Evolutionary conservation across 495 filamentous ascomycete genomes (phyloP).

Genomic region (Penicillium maclennaniae): DNA sequence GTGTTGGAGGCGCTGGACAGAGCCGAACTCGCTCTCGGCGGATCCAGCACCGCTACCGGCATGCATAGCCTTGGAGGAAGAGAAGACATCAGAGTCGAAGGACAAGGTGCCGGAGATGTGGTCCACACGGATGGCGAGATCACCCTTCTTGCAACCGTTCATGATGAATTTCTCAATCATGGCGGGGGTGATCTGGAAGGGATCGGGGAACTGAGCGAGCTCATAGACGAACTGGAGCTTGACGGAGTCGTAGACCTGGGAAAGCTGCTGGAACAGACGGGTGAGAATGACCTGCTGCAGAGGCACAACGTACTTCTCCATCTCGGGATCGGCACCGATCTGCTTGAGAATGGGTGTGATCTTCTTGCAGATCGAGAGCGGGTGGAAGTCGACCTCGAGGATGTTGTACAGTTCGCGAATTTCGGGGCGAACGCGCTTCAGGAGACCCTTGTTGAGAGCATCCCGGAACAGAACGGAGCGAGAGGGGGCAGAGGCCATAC

Average conservation of each 20-base stretch:
- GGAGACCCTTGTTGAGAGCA: constrained; percentile 86
- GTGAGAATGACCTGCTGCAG: constrained; percentile 98
- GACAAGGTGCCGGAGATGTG: constrained; percentile 91
- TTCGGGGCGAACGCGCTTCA: constrained; percentile 86
- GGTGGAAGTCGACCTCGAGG: constrained; percentile 98
- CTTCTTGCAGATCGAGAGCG: constrained; percentile 97
- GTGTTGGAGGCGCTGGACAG: constrained; percentile 92
- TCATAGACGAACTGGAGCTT: constrained; percentile 91
- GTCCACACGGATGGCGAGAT: constrained; percentile 92
- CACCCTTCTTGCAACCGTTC: constrained; percentile 99
- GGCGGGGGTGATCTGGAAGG: constrained; percentile 85
- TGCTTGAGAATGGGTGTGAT: constrained; percentile 92
- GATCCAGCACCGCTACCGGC: constrained; percentile 81
- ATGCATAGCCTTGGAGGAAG: constrained; percentile 89
- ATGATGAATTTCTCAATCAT: constrained; percentile 99
- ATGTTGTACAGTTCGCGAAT: constrained; percentile 97
- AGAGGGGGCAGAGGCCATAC: constrained; percentile 84
- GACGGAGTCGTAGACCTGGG: constrained; percentile 98
- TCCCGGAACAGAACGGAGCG: constrained; percentile 92
- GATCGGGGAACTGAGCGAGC: constrained; percentile 92
- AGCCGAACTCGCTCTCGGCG: constrained; percentile 77
- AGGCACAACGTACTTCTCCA: constrained; percentile 92
- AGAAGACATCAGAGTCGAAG: constrained; percentile 97
- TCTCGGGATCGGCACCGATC: constrained; percentile 91
- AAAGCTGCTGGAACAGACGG: constrained; percentile 96